Evolutionary conservation across 495 filamentous ascomycete species (phyloP), one percentile per base, ranked within the genome.

Genomic region (Lophiotrema nucula): DNA sequence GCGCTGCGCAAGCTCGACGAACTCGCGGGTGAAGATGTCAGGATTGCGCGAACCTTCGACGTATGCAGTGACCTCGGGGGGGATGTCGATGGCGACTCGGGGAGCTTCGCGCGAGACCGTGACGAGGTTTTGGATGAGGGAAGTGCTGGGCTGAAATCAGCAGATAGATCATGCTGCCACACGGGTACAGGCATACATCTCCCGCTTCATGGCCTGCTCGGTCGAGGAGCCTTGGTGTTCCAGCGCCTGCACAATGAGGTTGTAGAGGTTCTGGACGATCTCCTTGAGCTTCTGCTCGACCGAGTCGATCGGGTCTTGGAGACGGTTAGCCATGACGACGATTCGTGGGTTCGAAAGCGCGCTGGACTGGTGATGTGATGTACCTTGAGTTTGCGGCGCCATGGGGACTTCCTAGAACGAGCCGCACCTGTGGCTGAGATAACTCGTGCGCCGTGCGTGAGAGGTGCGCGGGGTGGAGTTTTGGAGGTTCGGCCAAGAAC

Each of bases 1-100:
- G 60, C 84, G 80, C 70, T 92, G 82, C 21, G 90, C 88, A 18
- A 89, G 77, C 83, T 98, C 95, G 43, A 97, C 90, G 67, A 97
- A 96, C 75, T 97, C 92, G 33, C 93, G 82, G 49, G 92, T 97
- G 78, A 97, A 99, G 73, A 99, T 96, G 70, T 97, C 92, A 13
- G 93, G 93, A 75, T 99, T 99, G 41, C 93, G 87, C 12, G 90
- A 85, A 48, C 87, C 80, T 71, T 97, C 91, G 47, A 99, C 89
- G 75, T 99, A 99, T 57, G 87, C 79, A 67, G 97, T 88, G 11
- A 98, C 84, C 62, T 96, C 92, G n/a, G 86, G 84, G 2, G 93
- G 92, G 23, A 97, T 79, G 5, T 70, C 65, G 3, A 67, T 69
- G 13, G 67, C 67, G 18, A 80, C 78, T 52, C 74, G 73, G 42